These are phyloP conservation scores for Pseudocercospora pini-densiflorae DNA, from an alignment of 2,329 filamentous ascomycete genomes.

Conservation along the genomic window DNA sequence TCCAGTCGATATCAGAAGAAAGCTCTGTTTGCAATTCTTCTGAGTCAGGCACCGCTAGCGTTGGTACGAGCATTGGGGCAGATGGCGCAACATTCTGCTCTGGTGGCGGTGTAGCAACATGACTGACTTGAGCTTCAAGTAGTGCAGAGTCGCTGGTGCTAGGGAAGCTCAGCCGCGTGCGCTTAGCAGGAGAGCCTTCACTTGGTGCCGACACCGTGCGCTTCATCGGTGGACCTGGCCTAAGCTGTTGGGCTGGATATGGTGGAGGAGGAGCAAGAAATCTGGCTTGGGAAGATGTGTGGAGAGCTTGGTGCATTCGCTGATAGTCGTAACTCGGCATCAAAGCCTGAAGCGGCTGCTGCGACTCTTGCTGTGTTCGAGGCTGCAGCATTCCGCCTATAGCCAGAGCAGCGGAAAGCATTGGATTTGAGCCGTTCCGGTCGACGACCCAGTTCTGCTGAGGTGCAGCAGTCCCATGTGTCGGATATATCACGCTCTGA, in stretches of 20 bases:
- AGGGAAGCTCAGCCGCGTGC: not conserved
- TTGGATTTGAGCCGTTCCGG: not conserved
- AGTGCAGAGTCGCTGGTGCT: not conserved
- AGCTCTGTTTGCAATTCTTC: not conserved
- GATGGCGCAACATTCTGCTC: not conserved
- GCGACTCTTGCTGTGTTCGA: not conserved
- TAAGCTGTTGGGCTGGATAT: not conserved
- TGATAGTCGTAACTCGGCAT: not conserved
- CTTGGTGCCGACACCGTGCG: not conserved
- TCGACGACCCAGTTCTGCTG: conserved; percentile 3
- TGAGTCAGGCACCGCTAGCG: not conserved
- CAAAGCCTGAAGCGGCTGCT: not conserved
- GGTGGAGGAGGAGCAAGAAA: not conserved
- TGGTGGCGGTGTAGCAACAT: not conserved
- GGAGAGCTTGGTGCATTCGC: not conserved
- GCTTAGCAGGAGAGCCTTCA: not conserved
- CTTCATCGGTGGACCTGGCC: not conserved
- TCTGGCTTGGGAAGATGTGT: not conserved
- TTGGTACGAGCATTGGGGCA: not conserved
- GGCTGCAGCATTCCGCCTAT: not conserved
- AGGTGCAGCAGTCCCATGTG: not conserved
- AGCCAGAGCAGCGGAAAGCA: not conserved
- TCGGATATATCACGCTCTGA: not conserved
- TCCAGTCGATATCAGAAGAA: not conserved
- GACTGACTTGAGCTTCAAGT: not conserved